Evolutionary conservation across 176 grass and related monocot genomes (phyloP).

Genomic region (Saccharum officinarum): DNA sequence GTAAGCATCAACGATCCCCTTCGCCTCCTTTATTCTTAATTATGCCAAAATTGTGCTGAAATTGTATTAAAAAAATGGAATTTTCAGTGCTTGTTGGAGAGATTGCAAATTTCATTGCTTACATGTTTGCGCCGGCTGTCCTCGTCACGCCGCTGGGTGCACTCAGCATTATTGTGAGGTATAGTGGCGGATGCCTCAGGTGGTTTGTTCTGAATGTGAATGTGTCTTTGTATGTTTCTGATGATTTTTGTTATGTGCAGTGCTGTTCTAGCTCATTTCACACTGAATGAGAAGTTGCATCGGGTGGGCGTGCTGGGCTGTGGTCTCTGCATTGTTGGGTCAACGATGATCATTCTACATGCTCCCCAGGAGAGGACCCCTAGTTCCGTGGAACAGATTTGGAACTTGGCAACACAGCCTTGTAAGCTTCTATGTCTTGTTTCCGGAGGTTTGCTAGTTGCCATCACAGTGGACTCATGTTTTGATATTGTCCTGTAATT

Average conservation of each 20-base stretch:
- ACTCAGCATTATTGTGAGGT: constrained; percentile 95
- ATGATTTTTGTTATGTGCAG: constrained; percentile 38
- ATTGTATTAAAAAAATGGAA: neutral
- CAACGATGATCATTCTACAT: constrained; percentile 92
- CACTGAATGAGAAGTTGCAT: constrained; percentile 84
- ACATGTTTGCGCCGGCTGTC: constrained; percentile 88
- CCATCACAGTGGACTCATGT: neutral
- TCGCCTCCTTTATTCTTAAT: constrained; percentile 6
- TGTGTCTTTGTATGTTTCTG: neutral
- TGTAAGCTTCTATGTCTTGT: constrained; percentile 37
- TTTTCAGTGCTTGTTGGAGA: constrained; percentile 85
- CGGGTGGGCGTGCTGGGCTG: constrained; percentile 92
- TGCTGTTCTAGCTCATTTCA: constrained; percentile 94
- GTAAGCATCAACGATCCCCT: constrained; percentile 49
- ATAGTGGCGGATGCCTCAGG: neutral
- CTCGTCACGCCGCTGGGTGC: constrained; percentile 87
- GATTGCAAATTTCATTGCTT: constrained; percentile 90
- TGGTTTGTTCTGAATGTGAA: constrained; percentile 5
- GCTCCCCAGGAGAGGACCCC: constrained; percentile 81
- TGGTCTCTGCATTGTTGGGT: constrained; percentile 86
- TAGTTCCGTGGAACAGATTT: constrained; percentile 85
- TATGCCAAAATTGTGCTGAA: constrained; percentile 4
- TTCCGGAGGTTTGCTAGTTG: neutral
- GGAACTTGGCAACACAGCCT: constrained; percentile 79
- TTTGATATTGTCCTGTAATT: constrained; percentile 18